Conservation (phyloP, 352 stramenopile species). For the Globisporangium viniferum region DNA sequence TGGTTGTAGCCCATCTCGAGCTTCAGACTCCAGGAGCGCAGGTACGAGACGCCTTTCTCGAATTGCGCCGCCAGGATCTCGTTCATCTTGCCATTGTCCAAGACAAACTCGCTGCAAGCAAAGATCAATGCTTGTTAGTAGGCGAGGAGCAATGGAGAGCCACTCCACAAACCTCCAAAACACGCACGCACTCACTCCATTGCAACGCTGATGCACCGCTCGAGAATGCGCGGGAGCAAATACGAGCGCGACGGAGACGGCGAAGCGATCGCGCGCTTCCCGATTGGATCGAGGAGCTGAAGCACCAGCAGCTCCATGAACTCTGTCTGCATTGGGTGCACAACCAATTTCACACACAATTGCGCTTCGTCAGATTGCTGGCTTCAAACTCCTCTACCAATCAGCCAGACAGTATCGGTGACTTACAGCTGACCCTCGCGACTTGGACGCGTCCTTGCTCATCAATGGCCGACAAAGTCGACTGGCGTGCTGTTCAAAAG, state of each 20-base stretch:
- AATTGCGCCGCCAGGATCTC: slow-evolving; percentile 39
- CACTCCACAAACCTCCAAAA: too few species aligned
- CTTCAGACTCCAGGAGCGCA: slow-evolving; percentile 44
- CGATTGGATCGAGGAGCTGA: slow-evolving; percentile 46
- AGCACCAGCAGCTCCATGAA: slow-evolving; percentile 50
- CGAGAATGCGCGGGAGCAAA: slow-evolving; percentile 46
- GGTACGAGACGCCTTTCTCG: slow-evolving; percentile 41
- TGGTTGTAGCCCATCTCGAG: slow-evolving; percentile 55
- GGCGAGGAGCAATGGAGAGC: neutral
- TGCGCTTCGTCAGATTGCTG: neutral
- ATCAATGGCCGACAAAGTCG: slow-evolving; percentile 11
- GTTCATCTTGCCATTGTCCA: slow-evolving; percentile 45
- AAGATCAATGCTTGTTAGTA: neutral
- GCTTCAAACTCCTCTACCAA: neutral
- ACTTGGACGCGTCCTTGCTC: slow-evolving; percentile 12
- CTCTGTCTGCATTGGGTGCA: slow-evolving; percentile 29
- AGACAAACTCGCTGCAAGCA: slow-evolving; percentile 30
- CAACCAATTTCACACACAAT: neutral
- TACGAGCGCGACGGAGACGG: slow-evolving; percentile 42
- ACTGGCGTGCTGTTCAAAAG: slow-evolving; percentile 5
- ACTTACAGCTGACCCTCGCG: slow-evolving; percentile 14
- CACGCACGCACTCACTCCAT: slow-evolving; percentile 45
- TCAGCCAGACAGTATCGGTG: neutral
- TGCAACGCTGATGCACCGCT: slow-evolving; percentile 49
- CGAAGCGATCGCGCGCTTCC: slow-evolving; percentile 31